Conservation (phyloP, 2,329 filamentous ascomycete species). For the Paecilomyces fulvus region DNA sequence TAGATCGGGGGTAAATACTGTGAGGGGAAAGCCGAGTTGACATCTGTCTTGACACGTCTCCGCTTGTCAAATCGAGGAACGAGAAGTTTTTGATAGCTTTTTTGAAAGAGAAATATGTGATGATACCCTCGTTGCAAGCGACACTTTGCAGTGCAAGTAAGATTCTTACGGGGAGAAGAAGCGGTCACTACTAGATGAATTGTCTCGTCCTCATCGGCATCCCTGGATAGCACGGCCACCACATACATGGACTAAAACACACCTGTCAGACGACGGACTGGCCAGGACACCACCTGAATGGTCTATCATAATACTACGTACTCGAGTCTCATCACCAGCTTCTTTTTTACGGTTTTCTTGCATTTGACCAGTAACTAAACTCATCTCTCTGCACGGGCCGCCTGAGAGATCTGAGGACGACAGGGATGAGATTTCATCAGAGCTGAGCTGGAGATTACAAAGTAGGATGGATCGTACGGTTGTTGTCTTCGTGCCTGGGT, state of each 20-base stretch:
- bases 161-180: not conserved
- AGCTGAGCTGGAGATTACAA: too few species aligned
- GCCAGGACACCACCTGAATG: not conserved
- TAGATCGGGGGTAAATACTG: not conserved
- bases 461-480: too few species aligned
- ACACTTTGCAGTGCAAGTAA: too few species aligned
- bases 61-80: too few species aligned
- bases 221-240: not conserved
- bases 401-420: too few species aligned
- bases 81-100: too few species aligned
- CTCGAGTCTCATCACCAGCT: not conserved
- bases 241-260: not conserved
- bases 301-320: not conserved
- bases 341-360: not conserved
- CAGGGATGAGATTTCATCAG: too few species aligned
- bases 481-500: too few species aligned
- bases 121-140: too few species aligned
- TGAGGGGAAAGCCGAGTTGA: not conserved
- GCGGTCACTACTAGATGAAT: not conserved
- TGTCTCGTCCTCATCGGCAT: not conserved
- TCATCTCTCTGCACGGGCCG: not conserved
- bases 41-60: not conserved
- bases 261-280: not conserved
- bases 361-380: not conserved
- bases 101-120: too few species aligned